A percentile compares a stretch with the other conserved stretches of the same genome.
Evolutionary conservation across 257 asterid genomes (phyloP).

Genomic region (Craterostigma plantagineum): DNA sequence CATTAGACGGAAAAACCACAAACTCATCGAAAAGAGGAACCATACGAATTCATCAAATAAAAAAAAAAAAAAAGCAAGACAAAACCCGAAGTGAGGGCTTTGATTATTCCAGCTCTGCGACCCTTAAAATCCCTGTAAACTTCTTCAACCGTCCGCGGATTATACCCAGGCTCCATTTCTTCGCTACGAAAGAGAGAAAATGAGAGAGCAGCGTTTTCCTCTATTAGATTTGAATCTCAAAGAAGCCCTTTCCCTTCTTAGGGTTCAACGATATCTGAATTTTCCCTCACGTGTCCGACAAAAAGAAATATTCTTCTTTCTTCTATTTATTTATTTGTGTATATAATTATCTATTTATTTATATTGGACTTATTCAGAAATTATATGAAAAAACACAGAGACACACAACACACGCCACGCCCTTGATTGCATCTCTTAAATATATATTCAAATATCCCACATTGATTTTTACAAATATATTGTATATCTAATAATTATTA

Average conservation of each 20-base stretch:
- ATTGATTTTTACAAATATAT: background rate
- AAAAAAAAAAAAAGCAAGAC: background rate
- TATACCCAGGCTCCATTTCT: conserved; percentile 25
- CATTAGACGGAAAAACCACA: background rate
- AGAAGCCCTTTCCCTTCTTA: conserved; percentile 5
- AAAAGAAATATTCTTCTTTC: background rate
- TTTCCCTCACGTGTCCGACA: conserved; percentile 22
- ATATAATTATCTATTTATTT: too few species aligned
- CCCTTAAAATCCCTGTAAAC: conserved; percentile 42
- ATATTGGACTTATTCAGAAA: too few species aligned
- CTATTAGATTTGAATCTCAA: conserved; percentile 22
- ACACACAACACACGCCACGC: too few species aligned
- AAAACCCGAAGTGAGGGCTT: conserved; percentile 44
- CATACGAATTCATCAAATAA: too few species aligned
- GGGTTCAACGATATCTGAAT: conserved; percentile 21
- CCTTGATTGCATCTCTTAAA: too few species aligned
- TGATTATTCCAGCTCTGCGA: conserved; percentile 37
- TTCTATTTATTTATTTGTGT: background rate
- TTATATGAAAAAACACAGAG: too few species aligned
- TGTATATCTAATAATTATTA: too few species aligned
- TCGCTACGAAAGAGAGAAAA: background rate
- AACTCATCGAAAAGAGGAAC: background rate
- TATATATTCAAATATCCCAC: too few species aligned
- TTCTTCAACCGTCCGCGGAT: conserved; percentile 44
- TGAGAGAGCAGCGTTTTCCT: conserved; percentile 9